Percentiles rank a stretch among this genome's conserved stretches.
These are phyloP conservation scores for Cryptosporidium tyzzeri DNA, from an alignment of 169 alveolate species.

Conservation along the genomic window DNA sequence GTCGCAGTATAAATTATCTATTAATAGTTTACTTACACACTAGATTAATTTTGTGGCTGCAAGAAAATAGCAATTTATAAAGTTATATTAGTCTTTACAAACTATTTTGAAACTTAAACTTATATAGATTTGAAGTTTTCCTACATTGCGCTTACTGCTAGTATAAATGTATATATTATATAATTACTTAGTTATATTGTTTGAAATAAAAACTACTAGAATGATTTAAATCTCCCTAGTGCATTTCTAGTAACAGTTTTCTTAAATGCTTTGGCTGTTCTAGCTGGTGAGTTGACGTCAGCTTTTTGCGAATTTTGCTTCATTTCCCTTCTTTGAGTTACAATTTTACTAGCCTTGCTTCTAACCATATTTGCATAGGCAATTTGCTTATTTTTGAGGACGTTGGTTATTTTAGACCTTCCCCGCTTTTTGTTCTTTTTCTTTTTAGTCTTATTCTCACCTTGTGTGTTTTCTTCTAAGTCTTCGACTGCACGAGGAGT, in stretches of 20 bases:
- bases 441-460: conserved; percentile 47
- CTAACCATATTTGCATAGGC: conserved; percentile 50
- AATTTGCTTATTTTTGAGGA: conserved; percentile 34
- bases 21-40: not conserved
- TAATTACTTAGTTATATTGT: not conserved
- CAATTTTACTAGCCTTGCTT: conserved; percentile 46
- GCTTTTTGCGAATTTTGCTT: not conserved
- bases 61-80: not conserved
- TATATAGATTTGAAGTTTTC: not conserved
- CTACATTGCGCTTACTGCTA: not conserved
- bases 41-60: not conserved
- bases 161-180: not conserved
- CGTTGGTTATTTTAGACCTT: conserved; percentile 45
- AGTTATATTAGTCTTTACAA: not conserved
- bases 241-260: conserved; percentile 38
- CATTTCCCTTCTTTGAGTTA: not conserved
- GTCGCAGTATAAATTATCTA: conserved; percentile 54
- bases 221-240: conserved; percentile 29
- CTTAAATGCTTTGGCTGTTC: not conserved
- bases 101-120: not conserved
- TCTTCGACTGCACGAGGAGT: conserved; percentile 84
- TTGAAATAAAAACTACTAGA: not conserved
- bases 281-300: not conserved
- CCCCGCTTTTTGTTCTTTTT: conserved; percentile 66
- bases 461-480: conserved; percentile 81